These are phyloP conservation scores for Aspergillus sparsus DNA, from an alignment of 495 filamentous ascomycete genomes.

Conservation along the genomic window DNA sequence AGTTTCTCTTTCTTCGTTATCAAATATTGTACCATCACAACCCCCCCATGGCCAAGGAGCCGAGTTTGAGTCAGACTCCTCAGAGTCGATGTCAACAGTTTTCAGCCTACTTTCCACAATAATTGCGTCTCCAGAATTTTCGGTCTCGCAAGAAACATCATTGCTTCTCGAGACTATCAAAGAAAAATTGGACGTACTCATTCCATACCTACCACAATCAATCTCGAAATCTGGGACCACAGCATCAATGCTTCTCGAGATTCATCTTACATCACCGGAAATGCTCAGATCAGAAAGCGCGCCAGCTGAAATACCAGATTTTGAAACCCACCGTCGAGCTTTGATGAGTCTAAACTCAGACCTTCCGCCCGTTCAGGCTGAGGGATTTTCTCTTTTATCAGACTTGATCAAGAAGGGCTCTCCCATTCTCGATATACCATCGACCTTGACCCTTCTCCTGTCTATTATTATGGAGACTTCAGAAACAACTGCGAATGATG, in stretches of 20 bases:
- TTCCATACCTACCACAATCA: slow-evolving; percentile 36
- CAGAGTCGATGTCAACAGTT: slow-evolving; percentile 54
- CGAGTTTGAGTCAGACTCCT: slow-evolving; percentile 46
- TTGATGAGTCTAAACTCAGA: slow-evolving; percentile 74
- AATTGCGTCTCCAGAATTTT: slow-evolving; percentile 63
- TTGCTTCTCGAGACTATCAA: slow-evolving; percentile 54
- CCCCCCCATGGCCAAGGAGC: slow-evolving; percentile 17
- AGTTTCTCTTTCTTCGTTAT: slow-evolving; percentile 41
- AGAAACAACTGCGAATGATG: slow-evolving; percentile 52
- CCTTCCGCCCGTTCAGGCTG: slow-evolving; percentile 73
- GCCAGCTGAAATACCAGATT: slow-evolving; percentile 57
- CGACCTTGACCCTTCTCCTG: slow-evolving; percentile 65
- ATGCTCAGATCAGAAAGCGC: slow-evolving; percentile 40
- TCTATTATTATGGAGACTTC: slow-evolving; percentile 61
- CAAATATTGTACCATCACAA: slow-evolving; percentile 35
- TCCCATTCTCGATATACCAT: slow-evolving; percentile 69
- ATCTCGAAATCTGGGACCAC: slow-evolving; percentile 51
- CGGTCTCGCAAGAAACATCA: slow-evolving; percentile 47
- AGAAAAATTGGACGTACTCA: slow-evolving; percentile 45
- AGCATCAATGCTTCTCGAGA: slow-evolving; percentile 55
- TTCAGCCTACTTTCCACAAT: slow-evolving; percentile 70
- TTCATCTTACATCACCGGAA: slow-evolving; percentile 59
- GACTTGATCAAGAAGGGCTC: slow-evolving; percentile 61
- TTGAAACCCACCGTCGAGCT: slow-evolving; percentile 69
- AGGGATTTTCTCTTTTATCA: slow-evolving; percentile 72